A percentile compares a stretch with the other conserved stretches of the same genome.
phyloP scores from a whole-genome alignment of 1,139 yeast genomes.

The Suhomyces chickasaworum region DNA sequence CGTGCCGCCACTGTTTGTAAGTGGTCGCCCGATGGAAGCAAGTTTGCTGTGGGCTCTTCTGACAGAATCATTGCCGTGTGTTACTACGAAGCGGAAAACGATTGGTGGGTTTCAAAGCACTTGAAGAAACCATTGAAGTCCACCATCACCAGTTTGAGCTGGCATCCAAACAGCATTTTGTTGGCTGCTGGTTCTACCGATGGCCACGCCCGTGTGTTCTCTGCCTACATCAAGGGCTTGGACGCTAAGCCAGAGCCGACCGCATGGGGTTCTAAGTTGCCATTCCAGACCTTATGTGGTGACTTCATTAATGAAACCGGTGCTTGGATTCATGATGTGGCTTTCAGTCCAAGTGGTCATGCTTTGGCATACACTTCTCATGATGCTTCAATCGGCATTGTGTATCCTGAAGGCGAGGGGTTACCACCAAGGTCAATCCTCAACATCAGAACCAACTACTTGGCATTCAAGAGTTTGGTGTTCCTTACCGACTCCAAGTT shows the following conservation, averaged over 20 bases:
- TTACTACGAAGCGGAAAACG: conserved; percentile 92
- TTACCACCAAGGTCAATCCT: conserved; percentile 46
- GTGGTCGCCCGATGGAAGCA: conserved; percentile 92
- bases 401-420: conserved; percentile 76
- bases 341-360: conserved; percentile 80
- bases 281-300: conserved; percentile 91
- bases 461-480: conserved; percentile 78
- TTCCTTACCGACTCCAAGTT: conserved; percentile 68
- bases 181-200: conserved; percentile 93
- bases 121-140: conserved; percentile 91
- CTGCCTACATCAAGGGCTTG: conserved; percentile 88
- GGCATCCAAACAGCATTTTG: conserved; percentile 95
- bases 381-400: conserved; percentile 74
- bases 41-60: conserved; percentile 97
- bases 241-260: conserved; percentile 82
- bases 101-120: conserved; percentile 99
- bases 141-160: conserved; percentile 78
- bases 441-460: conserved; percentile 64
- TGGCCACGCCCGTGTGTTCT: conserved; percentile 90
- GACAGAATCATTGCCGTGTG: conserved; percentile 95
- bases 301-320: conserved; percentile 78
- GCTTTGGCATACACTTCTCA: conserved; percentile 78
- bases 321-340: conserved; percentile 91
- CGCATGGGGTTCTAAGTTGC: conserved; percentile 93
- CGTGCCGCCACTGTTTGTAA: conserved; percentile 92